These are phyloP conservation scores for Pavlovales sp. DNA, from an alignment of 208 protist genomes.

Conservation along the genomic window DNA sequence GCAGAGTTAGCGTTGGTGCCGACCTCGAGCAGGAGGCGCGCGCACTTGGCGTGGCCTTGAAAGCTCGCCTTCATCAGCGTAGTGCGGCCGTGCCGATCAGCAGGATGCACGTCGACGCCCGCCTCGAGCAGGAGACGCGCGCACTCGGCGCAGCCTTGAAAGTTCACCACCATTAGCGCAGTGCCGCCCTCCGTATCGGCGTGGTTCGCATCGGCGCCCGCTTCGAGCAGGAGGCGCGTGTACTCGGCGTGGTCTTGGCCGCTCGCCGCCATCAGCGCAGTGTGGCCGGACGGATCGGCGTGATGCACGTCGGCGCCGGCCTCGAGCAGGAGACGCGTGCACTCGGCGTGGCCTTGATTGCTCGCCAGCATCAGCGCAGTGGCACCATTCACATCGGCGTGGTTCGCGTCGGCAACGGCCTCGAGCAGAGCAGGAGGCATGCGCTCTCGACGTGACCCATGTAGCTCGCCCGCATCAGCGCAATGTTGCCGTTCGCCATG, in stretches of 20 bases:
- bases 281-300: not conserved
- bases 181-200: not conserved
- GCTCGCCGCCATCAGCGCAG: not conserved
- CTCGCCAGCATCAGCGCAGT: slow-evolving; percentile 5
- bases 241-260: not conserved
- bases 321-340: not conserved
- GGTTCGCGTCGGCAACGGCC: not conserved
- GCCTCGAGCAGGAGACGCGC: not conserved
- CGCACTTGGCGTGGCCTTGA: not conserved
- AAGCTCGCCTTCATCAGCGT: slow-evolving; percentile 8
- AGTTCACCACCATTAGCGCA: slow-evolving; percentile 3
- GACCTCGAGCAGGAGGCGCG: not conserved
- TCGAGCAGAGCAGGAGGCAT: not conserved
- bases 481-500: not conserved
- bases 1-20: not conserved
- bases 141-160: not conserved
- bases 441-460: not conserved
- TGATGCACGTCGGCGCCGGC: not conserved
- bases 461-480: slow-evolving; percentile 11
- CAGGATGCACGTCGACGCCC: no score
- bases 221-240: not conserved
- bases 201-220: not conserved
- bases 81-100: not conserved
- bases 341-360: not conserved
- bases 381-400: not conserved